phyloP scores from a whole-genome alignment of 129 eudicot species.

The Flaveria brownii region DNA sequence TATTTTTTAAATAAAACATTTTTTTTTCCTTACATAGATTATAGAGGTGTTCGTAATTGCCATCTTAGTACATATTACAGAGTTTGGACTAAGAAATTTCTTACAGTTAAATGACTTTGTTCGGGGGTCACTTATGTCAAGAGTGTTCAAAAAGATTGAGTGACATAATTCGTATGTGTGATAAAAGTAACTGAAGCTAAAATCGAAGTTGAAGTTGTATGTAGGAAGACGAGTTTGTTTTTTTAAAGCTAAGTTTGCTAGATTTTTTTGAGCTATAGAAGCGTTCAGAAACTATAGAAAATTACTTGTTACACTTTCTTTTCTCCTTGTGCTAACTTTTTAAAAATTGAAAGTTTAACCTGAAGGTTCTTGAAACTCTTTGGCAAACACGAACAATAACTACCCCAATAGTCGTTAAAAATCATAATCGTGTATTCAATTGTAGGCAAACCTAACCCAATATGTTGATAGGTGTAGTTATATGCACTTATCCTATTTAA shows the following conservation, averaged over 20 bases:
- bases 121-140: too few relatives aligned
- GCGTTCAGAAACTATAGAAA: too few relatives aligned
- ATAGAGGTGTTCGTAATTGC: neutral
- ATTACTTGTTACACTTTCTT: neutral
- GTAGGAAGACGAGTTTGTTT: neutral
- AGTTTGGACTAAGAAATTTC: too few relatives aligned
- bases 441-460: constrained; percentile 1
- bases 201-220: too few relatives aligned
- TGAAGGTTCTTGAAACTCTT: neutral
- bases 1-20: neutral
- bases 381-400: neutral
- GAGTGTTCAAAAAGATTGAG: too few relatives aligned
- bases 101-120: too few relatives aligned
- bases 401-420: neutral
- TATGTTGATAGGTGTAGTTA: neutral
- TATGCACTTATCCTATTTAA: neutral
- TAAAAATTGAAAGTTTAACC: neutral
- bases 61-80: too few relatives aligned
- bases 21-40: neutral
- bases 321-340: neutral
- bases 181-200: neutral
- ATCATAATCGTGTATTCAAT: neutral
- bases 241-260: neutral
- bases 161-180: neutral
- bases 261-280: neutral